Base-by-base conservation (phyloP, 2,329 filamentous ascomycete species). In the Aspergillus ibericus region DNA sequence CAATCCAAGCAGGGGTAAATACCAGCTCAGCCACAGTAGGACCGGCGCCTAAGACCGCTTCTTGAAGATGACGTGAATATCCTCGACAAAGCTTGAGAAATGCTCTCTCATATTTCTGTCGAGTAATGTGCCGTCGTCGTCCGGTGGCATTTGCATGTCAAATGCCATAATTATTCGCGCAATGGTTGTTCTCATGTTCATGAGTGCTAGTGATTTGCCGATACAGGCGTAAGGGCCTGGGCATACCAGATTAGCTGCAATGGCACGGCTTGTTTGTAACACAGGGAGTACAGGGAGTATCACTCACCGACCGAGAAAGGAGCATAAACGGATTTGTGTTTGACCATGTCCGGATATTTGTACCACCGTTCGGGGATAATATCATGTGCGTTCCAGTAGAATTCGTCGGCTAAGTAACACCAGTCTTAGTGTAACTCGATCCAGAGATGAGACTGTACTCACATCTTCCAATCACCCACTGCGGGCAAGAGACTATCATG, bases 161-260 rank as follows among this genome's bases (percentile, higher is more conserved):
- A 46, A 59, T 1, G 29, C 27, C 20, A 42, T 52, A 7, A 55
- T 36, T 9, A 59, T 36, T 20, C 51, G 52, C 25, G 56, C 35
- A 35, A 59, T 13, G 22, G 52, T 59, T 40, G 44, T 44, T 9
- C 56, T 34, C 27, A 59, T 32, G 36, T 46, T 59, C 20, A 51
- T 46, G 18, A 55, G 36, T 20, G 46, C 56, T 22, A 59, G 25
- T 5, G 52, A 27, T 16, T 55, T 55, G n/a, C 56, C 52, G 34
- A 59, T 55, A 20, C 44, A 59, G 12, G 44, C 40, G 20, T 59
- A 51, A 5, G 55, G 32, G 1, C 49, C 55, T 58, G 20, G 25
- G 16, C 2, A 16, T 48, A 18, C 18, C 4, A 18, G 12, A 13
- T 48, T 16, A 29, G n/a, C 12, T 22, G 40, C 20, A 5, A n/a